Base-by-base conservation (phyloP, 2,329 filamentous ascomycete species). In the Fusarium sp. region DNA sequence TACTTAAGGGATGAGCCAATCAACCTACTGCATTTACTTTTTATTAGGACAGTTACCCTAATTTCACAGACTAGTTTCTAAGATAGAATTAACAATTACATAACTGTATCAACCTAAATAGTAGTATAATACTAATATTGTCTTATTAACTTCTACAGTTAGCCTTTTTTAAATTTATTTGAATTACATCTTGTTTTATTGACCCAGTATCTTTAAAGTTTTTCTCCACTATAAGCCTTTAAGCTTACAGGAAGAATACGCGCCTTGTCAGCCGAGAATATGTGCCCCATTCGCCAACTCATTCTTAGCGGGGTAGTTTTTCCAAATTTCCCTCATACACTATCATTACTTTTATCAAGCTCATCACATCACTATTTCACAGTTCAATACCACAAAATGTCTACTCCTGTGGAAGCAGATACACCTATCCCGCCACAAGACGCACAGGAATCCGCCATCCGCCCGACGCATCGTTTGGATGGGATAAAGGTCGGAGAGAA, bases 401-500 rank as follows among this genome's bases (percentile, higher is more conserved):
- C 32, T 34, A 8, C n/a, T 16, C 10, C 51, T 3, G 12, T 16
- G 40, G 30, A 59, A 6, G 8, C 16, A 52, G 46, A 43, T 58
- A 30, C 16, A 25, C 4, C 15, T 16, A 25, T 5, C 7, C 45
- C 16, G 3, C 54, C 38, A 4, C n/a, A 9, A n/a, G 54, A 62
- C 12, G 45, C 16, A 10, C 8, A 6, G 1, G 58, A 49, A 22
- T 45, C 13, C 16, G 7, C 4, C 16, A 34, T 11, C n/a, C 59
- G 59, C 38, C 59, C 59, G 4, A 62, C 59, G 2, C 59, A 62
- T 29, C 38, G 6, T 20, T 45, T 62, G 25, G 22, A 62, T 6
- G 44, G 16, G 16, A 63, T 71, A 5, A 53, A 63, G 40, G 70
- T 62, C 9, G 70, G 70, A 22, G 70, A 72, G 8, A 41, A 48